Conservation (phyloP, 2,329 filamentous ascomycete species). For the Diaporthe citri region DNA sequence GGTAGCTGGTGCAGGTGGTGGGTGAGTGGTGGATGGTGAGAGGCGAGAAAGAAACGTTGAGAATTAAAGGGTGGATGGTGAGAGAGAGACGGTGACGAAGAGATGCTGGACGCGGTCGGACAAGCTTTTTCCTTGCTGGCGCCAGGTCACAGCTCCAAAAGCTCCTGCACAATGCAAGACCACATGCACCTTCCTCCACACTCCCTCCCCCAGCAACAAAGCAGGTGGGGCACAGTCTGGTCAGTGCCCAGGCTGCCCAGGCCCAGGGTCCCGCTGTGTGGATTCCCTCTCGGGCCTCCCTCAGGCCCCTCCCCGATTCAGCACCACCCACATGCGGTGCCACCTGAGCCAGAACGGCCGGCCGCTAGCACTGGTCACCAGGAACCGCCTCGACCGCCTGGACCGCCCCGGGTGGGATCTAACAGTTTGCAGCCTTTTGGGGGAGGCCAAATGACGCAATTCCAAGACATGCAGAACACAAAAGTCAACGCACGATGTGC, state of each 20-base stretch:
- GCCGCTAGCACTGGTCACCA: constrained; percentile 9
- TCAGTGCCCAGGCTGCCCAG: neutral
- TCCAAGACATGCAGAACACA: neutral
- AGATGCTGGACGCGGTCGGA: neutral
- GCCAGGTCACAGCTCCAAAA: constrained; percentile 5
- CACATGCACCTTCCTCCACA: constrained; percentile 10
- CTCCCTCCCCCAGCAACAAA: neutral
- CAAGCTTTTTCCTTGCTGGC: constrained; percentile 31
- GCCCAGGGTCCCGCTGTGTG: neutral
- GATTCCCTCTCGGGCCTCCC: neutral
- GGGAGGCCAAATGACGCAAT: constrained; percentile 11
- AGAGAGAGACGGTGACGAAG: neutral
- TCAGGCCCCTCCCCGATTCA: neutral
- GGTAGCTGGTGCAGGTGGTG: neutral
- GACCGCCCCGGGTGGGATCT: neutral
- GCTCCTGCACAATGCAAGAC: neutral
- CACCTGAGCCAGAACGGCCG: neutral
- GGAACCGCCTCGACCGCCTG: neutral
- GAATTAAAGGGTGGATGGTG: neutral
- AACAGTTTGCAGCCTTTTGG: constrained; percentile 4
- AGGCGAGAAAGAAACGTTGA: neutral
- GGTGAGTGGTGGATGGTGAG: neutral
- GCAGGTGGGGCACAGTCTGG: constrained; percentile 17
- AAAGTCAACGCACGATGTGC: neutral
- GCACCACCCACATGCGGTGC: neutral